Evolutionary conservation across 23 red algal genomes (phyloP), one percentile per base, ranked within the genome.

Genomic region (Chondrus crispus): DNA sequence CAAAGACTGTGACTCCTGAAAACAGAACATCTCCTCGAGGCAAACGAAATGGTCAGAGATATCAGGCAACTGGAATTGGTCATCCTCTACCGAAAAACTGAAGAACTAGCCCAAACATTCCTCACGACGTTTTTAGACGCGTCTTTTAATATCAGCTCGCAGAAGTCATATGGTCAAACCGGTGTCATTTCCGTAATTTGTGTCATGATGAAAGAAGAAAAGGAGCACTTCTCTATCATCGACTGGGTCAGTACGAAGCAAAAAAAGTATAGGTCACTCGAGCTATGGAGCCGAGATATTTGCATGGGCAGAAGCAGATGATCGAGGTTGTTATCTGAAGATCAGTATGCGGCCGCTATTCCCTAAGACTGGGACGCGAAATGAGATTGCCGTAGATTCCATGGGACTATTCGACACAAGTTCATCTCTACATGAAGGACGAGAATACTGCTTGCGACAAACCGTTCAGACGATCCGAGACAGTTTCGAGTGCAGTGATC

Each of bases 201-300:
- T 10, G 18, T 54, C 57, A n/a, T 54, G n/a, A n/a, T n/a, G n/a
- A n/a, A n/a, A n/a, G n/a, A n/a, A n/a, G n/a, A n/a, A n/a, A n/a
- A n/a, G n/a, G n/a, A n/a, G n/a, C n/a, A n/a, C n/a, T n/a, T n/a
- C n/a, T n/a, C n/a, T n/a, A n/a, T 54, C 24, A 6, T 83, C 9
- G 57, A 62, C 35, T 83, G 79, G 79, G 8, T 22, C 2, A 62
- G 28, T 50, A 62, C 79, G 5, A 83, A 83, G 52, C 79, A 62
- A 64, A 4, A 45, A 54, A n/a, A n/a, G n/a, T n/a, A n/a, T n/a
- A n/a, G n/a, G n/a, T n/a, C 35, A 72, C 66, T 72, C 66, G 12
- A 16, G 13, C 12, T 72, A 33, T 38, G 28, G 66, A 72, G 12
- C 66, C 35, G 66, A 72, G 35, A 72, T 72, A 33, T 38, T 72